Base-by-base conservation (phyloP, 202 grass and related monocot species). In the Brachypodium distachyon region DNA sequence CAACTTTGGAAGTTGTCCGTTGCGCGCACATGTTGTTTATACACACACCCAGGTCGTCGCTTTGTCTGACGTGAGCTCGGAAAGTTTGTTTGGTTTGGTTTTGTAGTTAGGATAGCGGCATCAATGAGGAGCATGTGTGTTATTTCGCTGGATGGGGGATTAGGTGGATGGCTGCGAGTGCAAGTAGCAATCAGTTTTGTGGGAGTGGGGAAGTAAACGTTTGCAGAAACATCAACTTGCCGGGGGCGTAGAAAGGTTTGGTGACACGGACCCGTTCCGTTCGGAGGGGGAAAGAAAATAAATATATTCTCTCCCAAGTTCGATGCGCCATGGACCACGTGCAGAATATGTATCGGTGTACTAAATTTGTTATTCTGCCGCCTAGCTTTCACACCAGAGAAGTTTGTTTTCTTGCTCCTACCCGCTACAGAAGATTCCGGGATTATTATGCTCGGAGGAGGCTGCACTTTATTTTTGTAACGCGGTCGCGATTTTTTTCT, bases 221-320 rank as follows among this genome's bases (percentile, higher is more conserved):
- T n/a, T 56, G 76, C 40, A 40, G 76, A 68, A 44, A 68, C 2
- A 68, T 79, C 62, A 68, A 65, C 42, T 63, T 61, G 41, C 25
- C 42, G 7, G 57, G 57, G 12, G 1, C 3, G 11, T 36, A 48
- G 25, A 48, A 39, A 52, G 29, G 46, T n/a, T 52, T 14, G 46
- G 61, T 28, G n/a, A 41, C 65, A 40, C 0, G 62, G 76, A 63
- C 60, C 6, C 9, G 2, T 43, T 21, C 5, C 4, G 33, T 36
- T 36, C 33, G 33, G n/a, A n/a, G n/a, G n/a, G n/a, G n/a, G n/a
- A 36, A 36, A 27, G 41, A 26, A 12, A 32, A 27, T n/a, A 57
- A 27, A 41, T 21, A 67, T 68, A 68, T 68, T 22, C 39, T n/a
- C n/a, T n/a, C 17, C 37, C 25, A 36, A 19, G 53, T 43, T 42